These are phyloP conservation scores for Penicilliopsis zonata DNA, from an alignment of 495 filamentous ascomycete genomes.

Conservation along the genomic window DNA sequence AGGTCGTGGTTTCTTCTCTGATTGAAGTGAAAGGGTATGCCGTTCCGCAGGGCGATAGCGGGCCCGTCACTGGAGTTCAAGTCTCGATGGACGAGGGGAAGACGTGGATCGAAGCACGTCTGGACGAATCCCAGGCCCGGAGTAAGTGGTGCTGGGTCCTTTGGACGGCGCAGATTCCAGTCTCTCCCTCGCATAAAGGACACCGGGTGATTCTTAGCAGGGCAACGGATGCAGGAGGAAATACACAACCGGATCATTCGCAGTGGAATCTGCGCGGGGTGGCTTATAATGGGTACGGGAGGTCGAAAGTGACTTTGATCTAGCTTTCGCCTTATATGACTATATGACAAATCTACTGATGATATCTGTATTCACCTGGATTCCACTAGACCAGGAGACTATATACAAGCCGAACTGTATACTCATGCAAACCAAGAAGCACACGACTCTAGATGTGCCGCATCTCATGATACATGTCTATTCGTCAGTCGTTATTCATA, in stretches of 20 bases:
- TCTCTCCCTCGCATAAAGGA: constrained; percentile 15
- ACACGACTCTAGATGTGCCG: neutral
- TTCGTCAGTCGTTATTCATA: no score
- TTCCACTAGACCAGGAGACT: no score
- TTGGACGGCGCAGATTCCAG: constrained; percentile 25
- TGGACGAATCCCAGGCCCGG: constrained; percentile 5
- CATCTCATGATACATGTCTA: neutral
- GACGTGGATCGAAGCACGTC: constrained; percentile 37
- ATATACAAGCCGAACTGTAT: neutral
- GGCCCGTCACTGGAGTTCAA: constrained; percentile 39
- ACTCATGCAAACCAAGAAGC: neutral
- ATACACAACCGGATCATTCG: constrained; percentile 31
- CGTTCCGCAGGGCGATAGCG: constrained; percentile 39
- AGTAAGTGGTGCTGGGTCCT: constrained; percentile 40
- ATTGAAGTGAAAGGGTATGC: constrained; percentile 45
- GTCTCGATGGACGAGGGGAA: constrained; percentile 35
- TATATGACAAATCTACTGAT: no score
- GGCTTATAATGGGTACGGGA: constrained; percentile 49
- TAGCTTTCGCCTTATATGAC: no score
- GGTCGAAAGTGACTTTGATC: constrained; percentile 26
- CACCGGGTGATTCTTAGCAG: constrained; percentile 37
- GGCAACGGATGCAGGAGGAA: constrained; percentile 38
- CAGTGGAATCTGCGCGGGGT: constrained; percentile 50
- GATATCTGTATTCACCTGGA: no score
- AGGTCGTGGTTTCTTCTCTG: constrained; percentile 21